These are phyloP conservation scores for Limonium bicolor DNA, from an alignment of 148 eudicot genomes.

Conservation along the genomic window DNA sequence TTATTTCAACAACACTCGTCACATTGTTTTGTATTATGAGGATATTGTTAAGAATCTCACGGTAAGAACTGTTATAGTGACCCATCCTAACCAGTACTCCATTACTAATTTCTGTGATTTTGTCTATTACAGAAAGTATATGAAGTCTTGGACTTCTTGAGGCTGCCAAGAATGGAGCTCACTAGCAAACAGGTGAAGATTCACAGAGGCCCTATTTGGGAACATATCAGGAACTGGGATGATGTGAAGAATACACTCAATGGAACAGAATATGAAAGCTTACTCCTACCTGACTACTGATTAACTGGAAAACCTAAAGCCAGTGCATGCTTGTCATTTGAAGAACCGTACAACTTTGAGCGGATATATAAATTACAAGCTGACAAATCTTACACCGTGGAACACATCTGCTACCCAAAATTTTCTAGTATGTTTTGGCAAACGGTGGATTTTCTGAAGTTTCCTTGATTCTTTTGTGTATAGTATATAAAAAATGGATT, in stretches of 20 bases:
- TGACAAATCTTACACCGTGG: too few species aligned
- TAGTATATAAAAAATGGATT: too few species aligned
- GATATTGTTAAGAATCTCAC: constrained; percentile 51
- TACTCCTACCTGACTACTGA: constrained; percentile 45
- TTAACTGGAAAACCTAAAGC: constrained; percentile 5
- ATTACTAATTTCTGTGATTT: too few species aligned
- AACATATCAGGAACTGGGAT: constrained; percentile 74
- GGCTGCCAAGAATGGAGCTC: constrained; percentile 40
- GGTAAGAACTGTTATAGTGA: too few species aligned
- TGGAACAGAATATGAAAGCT: constrained; percentile 64
- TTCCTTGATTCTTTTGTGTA: too few species aligned
- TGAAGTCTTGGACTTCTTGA: constrained; percentile 63
- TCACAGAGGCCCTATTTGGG: constrained; percentile 59
- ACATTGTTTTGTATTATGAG: constrained; percentile 62
- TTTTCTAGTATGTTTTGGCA: too few species aligned
- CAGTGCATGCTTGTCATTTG: too few species aligned
- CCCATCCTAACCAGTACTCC: too few species aligned
- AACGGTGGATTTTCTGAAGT: too few species aligned
- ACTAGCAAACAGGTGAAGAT: constrained; percentile 81
- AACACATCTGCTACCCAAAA: too few species aligned
- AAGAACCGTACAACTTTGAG: too few species aligned
- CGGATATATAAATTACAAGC: too few species aligned
- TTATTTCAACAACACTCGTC: constrained; percentile 58
- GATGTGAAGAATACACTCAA: constrained; percentile 47
- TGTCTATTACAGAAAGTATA: constrained; percentile 39